Base-by-base conservation (phyloP, 2,329 filamentous ascomycete species). In the Fusarium papillatum region DNA sequence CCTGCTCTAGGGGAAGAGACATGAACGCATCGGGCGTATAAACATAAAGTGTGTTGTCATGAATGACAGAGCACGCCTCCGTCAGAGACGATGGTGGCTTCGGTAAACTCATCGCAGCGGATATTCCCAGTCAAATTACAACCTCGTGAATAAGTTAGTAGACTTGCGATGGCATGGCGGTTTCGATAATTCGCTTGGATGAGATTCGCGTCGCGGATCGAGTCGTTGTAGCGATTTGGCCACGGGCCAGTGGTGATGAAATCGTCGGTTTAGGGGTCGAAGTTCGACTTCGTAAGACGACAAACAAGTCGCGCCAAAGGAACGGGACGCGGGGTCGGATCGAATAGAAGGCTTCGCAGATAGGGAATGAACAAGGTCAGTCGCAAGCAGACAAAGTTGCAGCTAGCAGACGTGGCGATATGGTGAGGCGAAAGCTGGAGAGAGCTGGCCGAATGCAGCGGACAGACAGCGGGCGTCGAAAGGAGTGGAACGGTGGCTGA, bases 21-120 rank as follows among this genome's bases (percentile, higher is more conserved):
- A 95, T 91, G 79, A 98, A 96, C 34, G 92, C 94, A 59, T 90
- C 85, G 11, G 91, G 85, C 8, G 95, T 95, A 83, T 95, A 98
- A 57, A 94, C 92, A 86, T 97, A 98, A 65, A 98, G 91, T 16
- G 92, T 95, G 83, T 95, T 93, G 81, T 95, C 88, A 86, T 95
- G 88, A 73, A 98, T 90, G 80, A 94, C 91, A 69, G 95, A 95
- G 85, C 96, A 98, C 80, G 95, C 92, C 84, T 93, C 92, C 83
- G 92, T 90, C 82, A 98, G 86, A 74, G 93, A 87, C 81, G 92
- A 89, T 65, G 90, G 86, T 64, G 95, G 95, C 80, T 91, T 86
- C 61, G 95, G 95, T 68, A 93, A 87, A 81, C 92, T 87, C 95
- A 97, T 97, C 64, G 76, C 84, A 80, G 68, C 71, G 36, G 62